Base-by-base conservation (phyloP, 352 stramenopile genomes). In the Pythium sukuiense region DNA sequence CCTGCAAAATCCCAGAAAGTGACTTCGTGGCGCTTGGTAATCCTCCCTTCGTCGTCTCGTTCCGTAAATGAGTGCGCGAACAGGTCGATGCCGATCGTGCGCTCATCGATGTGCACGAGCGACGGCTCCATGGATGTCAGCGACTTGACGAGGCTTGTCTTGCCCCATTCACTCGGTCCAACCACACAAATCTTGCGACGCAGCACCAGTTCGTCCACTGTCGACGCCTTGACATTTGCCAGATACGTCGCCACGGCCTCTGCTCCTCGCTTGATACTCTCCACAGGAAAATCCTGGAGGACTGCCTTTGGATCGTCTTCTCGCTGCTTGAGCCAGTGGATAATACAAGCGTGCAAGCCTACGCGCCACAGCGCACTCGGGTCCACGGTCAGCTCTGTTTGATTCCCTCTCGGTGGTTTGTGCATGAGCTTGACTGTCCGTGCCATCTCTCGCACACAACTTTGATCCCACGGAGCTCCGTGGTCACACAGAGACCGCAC, bases 131-230 rank as follows among this genome's bases (percentile, higher is more conserved):
- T 29, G 14, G 49, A 57, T 16, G 39, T 72, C 18, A 79, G 56
- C 13, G 58, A 72, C 48, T 76, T 79, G 59, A 76, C 66, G 35
- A 79, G 59, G 27, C 72, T 79, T 0, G 72, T 79, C 48, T 76
- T 79, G 6, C 72, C 69, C 69, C 69, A 76, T 18, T 67, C 33
- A 20, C 69, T 79, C 3, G 69, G 69, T 2, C 72, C 69, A 16
- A 79, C 62, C 3, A 79, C 54, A 26, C 72, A 74, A 0, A 76
- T 30, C n/a, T 79, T 76, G 20, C 39, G 65, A 6, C 69, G 72
- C 11, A 67, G 65, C 0, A 64, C 18, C 11, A 61, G 24, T 16
- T 61, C 49, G 27, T 67, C 46, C 13, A 35, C 29, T 27, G 9
- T 61, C 14, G 49, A 20, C 6, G 46, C 59, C 13, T 43, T 0